Evolutionary conservation across 164 flowering plant genomes (phyloP), one percentile per base, ranked within the genome.

Genomic region (Nymphaea thermarum): DNA sequence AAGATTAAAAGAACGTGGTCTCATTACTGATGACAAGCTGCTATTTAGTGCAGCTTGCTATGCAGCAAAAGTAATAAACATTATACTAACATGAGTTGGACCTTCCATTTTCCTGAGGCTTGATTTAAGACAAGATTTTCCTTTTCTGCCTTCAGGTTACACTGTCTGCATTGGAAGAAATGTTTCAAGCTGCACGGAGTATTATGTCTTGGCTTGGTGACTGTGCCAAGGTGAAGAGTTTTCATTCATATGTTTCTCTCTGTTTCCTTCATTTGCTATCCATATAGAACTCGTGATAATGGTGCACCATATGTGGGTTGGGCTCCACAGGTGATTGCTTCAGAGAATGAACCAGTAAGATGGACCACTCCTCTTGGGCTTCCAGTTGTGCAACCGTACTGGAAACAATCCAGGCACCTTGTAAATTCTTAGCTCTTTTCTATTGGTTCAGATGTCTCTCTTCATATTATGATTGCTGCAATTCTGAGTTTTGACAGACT

Each of bases 341-440:
- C 88, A 70, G 89, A 87, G 79, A 87, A 90, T 76, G 82, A 88
- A 66, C 86, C 98, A 44, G 97, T 94, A 43, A 78, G 79, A 62
- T 94, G 98, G 98, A 87, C 85, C 14, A 91, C 97, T 72, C 98
- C 98, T 62, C 85, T 94, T 11, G 98, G 98, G 42, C 97, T 94
- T 43, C 98, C 98, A 64, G 97, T 94, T 70, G 89, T 94, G 69
- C 98, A 94, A 74, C 98, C 98, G 41, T 94, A 94, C 73, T 80
- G 79, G 66, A 91, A 82, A 81, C 76, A 69, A 67, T 79, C 82
- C 78, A 75, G 90, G 25, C 90, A 86, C 80, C 75, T 81, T 65
- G 97, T 94, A 72, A 85, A 96, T 83, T n/a, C 71, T 65, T 44
- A 36, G 12, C 60, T 2, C 16, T 55, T 10, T 10, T 55, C 36